A percentile compares a stretch with the other conserved stretches of the same genome.
Conservation (phyloP, 129 eudicot species). For the Saussurea involucrata region DNA sequence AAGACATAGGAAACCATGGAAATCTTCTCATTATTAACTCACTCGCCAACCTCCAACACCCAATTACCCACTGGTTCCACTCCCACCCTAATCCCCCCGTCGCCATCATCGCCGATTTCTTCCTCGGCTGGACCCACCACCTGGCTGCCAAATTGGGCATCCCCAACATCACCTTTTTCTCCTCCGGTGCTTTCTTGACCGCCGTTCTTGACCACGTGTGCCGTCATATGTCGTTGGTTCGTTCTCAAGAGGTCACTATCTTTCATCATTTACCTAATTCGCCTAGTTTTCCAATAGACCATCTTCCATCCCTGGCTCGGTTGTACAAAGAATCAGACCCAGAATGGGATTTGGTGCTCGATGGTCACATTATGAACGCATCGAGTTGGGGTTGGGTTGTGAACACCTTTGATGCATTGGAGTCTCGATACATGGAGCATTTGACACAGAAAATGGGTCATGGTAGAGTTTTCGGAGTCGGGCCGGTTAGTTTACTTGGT, state of each 20-base stretch:
- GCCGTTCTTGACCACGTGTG: constrained; percentile 25
- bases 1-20: constrained; percentile 55
- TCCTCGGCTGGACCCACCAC: constrained; percentile 69
- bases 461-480: constrained; percentile 46
- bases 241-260: constrained; percentile 2
- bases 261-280: constrained; percentile 44
- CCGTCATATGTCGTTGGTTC: constrained; percentile 19
- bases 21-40: constrained; percentile 42
- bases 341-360: constrained; percentile 34
- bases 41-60: constrained; percentile 37
- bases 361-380: constrained; percentile 31
- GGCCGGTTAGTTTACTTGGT: constrained; percentile 33
- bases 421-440: constrained; percentile 35
- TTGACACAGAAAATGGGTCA: constrained; percentile 29
- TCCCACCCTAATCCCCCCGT: constrained; percentile 58
- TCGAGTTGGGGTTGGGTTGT: constrained; percentile 59
- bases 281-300: constrained; percentile 41
- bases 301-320: constrained; percentile 50
- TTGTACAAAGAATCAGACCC: constrained; percentile 38
- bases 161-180: constrained; percentile 45
- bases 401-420: constrained; percentile 57
- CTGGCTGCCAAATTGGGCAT: constrained; percentile 44
- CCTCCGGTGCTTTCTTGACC: constrained; percentile 30
- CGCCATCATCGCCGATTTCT: constrained; percentile 67
- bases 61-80: constrained; percentile 46